phyloP scores from a whole-genome alignment of 2,329 filamentous ascomycete genomes.

The Cordyceps pruinosa region DNA sequence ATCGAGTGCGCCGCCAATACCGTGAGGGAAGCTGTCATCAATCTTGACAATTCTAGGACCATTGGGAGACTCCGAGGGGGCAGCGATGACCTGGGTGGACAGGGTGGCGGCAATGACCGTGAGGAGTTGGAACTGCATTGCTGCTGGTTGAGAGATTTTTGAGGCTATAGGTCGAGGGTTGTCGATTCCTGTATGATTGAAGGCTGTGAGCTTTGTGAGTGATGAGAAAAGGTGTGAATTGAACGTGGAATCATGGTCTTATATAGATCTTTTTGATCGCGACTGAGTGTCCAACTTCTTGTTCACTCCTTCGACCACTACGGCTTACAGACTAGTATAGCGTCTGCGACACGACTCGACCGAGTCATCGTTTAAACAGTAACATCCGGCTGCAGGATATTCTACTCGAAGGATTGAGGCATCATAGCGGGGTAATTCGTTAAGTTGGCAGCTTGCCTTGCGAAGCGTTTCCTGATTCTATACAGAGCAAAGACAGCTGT shows the following conservation, averaged over 20 bases:
- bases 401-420: background rate
- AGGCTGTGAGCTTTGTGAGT: background rate
- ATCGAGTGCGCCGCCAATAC: constrained; percentile 2
- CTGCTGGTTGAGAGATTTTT: background rate
- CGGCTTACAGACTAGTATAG: constrained; percentile 1
- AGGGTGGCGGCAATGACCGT: background rate
- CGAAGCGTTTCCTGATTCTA: background rate
- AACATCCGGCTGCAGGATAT: background rate
- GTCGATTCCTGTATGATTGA: background rate
- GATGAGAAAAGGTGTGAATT: background rate
- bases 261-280: background rate
- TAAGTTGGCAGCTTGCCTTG: background rate
- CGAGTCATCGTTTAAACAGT: background rate
- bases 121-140: constrained; percentile 4
- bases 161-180: background rate
- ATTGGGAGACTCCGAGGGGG: background rate
- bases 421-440: background rate
- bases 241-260: background rate
- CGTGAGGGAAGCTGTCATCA: background rate
- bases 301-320: background rate
- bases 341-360: background rate
- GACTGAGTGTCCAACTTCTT: background rate
- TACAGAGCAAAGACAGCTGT: too few species aligned
- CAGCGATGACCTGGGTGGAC: background rate
- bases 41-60: background rate